phyloP scores from a whole-genome alignment of 2,329 filamentous ascomycete species.

The Blumeria hordei region DNA sequence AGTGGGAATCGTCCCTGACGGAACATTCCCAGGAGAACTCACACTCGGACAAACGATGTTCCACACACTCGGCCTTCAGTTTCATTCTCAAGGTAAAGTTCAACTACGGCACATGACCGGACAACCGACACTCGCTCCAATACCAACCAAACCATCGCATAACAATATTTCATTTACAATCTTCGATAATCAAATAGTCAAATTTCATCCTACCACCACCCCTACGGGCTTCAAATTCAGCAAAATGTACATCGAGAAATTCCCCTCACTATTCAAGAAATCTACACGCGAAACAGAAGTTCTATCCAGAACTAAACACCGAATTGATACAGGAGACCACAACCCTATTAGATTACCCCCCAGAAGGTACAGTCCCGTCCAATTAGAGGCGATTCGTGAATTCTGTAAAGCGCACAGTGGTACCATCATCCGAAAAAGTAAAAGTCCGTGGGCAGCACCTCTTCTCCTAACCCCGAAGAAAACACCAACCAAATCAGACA shows the following conservation, averaged over 20 bases:
- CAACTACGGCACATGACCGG: background rate
- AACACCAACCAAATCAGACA: background rate
- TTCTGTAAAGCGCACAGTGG: background rate
- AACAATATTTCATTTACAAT: too few relatives aligned
- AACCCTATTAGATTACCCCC: background rate
- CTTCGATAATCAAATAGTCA: background rate
- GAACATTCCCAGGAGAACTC: background rate
- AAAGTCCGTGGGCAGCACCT: background rate
- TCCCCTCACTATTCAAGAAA: background rate
- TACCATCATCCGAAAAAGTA: background rate
- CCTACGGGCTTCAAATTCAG: background rate
- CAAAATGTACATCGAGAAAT: background rate
- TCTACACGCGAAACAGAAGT: background rate
- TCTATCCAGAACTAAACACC: background rate
- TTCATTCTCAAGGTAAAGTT: background rate
- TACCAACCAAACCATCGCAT: too few relatives aligned
- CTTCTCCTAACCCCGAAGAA: background rate
- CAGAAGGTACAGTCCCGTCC: background rate
- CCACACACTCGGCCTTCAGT: background rate
- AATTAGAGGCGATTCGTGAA: background rate
- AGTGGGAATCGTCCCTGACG: too few relatives aligned
- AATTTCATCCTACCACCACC: background rate
- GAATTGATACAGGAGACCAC: background rate
- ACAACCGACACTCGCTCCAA: background rate
- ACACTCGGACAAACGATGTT: background rate